Conservation (phyloP, 352 stramenopile species). For the Achlya hypogyna region DNA sequence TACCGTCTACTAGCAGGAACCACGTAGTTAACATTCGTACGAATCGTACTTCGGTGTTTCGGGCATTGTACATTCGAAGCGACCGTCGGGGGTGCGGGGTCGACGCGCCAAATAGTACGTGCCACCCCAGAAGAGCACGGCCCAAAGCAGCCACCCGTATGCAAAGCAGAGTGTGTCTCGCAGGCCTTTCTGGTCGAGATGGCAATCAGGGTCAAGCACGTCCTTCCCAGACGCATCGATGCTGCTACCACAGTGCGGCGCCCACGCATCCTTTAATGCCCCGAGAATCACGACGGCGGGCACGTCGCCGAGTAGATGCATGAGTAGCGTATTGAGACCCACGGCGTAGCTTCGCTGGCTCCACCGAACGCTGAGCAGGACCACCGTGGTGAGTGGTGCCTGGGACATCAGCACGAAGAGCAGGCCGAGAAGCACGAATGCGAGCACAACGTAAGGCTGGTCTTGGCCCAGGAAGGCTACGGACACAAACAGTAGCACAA, state of each 20-base stretch:
- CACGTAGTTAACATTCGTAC: background rate
- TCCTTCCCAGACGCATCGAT: conserved; percentile 40
- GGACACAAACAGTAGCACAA: conserved; percentile 3
- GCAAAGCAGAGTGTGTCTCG: conserved; percentile 60
- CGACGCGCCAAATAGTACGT: background rate
- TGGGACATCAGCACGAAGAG: background rate
- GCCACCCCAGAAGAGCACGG: conserved; percentile 44
- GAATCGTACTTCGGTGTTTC: background rate
- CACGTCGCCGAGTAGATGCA: conserved; percentile 91
- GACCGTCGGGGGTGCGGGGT: background rate
- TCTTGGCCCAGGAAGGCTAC: background rate
- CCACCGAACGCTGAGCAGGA: conserved; percentile 85
- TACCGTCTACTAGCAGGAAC: background rate
- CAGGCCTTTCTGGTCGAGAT: conserved; percentile 46
- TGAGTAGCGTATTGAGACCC: conserved; percentile 84
- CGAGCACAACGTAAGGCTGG: background rate
- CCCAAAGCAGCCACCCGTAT: conserved; percentile 61
- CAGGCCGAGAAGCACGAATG: background rate
- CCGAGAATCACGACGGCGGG: conserved; percentile 89
- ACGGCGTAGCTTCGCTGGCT: conserved; percentile 82
- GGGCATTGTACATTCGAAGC: background rate
- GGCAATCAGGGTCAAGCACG: conserved; percentile 54
- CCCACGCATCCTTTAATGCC: conserved; percentile 86
- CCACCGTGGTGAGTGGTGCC: conserved; percentile 46
- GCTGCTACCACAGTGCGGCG: conserved; percentile 74